These are phyloP conservation scores for Hypomontagnella monticulosa DNA, from an alignment of 495 filamentous ascomycete species.

Conservation along the genomic window DNA sequence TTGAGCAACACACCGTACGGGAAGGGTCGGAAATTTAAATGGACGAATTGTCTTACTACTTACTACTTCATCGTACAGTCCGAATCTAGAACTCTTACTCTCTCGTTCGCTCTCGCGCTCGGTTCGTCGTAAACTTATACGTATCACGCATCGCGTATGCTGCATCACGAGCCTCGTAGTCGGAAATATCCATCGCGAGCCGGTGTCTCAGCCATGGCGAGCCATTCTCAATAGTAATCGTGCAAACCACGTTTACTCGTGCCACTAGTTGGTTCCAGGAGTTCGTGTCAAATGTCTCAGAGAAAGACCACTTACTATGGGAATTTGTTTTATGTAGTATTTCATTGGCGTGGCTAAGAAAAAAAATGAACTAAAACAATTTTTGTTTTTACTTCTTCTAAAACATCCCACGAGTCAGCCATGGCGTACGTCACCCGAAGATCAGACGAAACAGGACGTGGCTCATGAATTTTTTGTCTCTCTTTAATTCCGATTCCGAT, in stretches of 20 bases:
- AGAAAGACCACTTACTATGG: not conserved
- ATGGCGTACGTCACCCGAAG: slow-evolving; percentile 33
- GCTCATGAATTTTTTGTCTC: not conserved
- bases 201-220: too few species aligned
- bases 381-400: slow-evolving; percentile 7
- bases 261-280: too few species aligned
- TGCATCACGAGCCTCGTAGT: too few species aligned
- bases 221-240: too few species aligned
- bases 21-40: slow-evolving; percentile 3
- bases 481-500: too few species aligned
- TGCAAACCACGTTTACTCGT: too few species aligned
- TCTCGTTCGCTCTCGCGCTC: too few species aligned
- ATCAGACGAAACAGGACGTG: slow-evolving; percentile 23
- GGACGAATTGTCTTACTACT: not conserved
- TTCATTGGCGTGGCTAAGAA: slow-evolving; percentile 23
- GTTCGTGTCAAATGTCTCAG: not conserved
- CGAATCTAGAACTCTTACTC: too few species aligned
- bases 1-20: slow-evolving; percentile 1
- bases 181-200: too few species aligned
- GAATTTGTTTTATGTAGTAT: slow-evolving; percentile 10
- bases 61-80: too few species aligned
- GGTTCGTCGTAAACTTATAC: too few species aligned
- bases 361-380: slow-evolving; percentile 1
- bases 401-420: slow-evolving; percentile 8
- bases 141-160: too few species aligned